Conservation (phyloP, 306 rosid genomes). For the Citrullus mucosospermus region DNA sequence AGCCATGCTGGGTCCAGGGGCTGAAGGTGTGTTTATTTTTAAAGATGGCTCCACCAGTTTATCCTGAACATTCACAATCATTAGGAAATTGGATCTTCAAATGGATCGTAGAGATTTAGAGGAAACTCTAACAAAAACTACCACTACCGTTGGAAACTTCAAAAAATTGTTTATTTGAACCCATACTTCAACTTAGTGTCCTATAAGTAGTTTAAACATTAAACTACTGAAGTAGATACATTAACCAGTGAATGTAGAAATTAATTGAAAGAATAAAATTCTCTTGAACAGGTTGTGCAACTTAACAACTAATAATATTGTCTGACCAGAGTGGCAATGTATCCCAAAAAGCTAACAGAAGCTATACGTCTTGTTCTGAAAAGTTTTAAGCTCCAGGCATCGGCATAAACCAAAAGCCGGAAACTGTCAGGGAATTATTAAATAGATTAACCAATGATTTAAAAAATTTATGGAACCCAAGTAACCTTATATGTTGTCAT, state of each 20-base stretch:
- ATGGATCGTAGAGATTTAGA: constrained; percentile 49
- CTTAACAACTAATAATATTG: background rate
- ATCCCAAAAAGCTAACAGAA: background rate
- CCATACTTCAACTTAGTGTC: background rate
- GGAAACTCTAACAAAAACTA: background rate
- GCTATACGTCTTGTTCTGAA: background rate
- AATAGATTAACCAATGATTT: background rate
- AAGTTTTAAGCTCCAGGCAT: background rate
- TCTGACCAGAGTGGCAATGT: background rate
- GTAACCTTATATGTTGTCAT: background rate
- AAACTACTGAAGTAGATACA: background rate
- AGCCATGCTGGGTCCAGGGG: constrained; percentile 32
- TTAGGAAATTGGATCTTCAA: constrained; percentile 62
- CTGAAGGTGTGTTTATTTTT: constrained; percentile 38
- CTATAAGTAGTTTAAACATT: background rate
- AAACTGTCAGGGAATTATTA: background rate
- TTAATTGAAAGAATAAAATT: background rate
- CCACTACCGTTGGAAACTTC: background rate
- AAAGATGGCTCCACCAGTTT: constrained; percentile 59
- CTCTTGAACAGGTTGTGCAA: constrained; percentile 1
- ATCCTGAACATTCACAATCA: constrained; percentile 67
- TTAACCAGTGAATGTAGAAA: background rate
- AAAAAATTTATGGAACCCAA: background rate
- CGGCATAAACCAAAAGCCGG: background rate
- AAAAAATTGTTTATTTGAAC: background rate